These are phyloP conservation scores for Penicillium sp. DNA, from an alignment of 2,329 filamentous ascomycete species.

Conservation along the genomic window DNA sequence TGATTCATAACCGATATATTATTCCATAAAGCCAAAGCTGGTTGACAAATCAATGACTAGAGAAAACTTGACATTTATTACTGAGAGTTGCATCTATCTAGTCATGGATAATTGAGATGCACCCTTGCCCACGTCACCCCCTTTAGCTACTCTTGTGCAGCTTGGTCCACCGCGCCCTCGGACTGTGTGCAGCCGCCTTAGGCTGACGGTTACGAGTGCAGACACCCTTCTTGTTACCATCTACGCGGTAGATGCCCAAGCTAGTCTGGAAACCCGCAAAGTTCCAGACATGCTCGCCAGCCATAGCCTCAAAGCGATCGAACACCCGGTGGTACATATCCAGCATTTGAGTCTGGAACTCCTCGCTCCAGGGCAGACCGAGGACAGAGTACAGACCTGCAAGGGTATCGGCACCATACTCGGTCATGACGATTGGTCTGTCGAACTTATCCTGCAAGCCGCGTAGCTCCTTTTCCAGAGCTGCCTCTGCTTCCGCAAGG, in stretches of 20 bases:
- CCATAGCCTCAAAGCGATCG: constrained; percentile 34
- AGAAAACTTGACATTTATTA: neutral
- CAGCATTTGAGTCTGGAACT: constrained; percentile 35
- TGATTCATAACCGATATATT: no score
- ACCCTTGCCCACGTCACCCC: neutral
- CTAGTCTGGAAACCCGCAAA: constrained; percentile 20
- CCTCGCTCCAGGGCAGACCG: constrained; percentile 38
- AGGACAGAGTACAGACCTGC: constrained; percentile 36
- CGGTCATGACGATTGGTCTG: neutral
- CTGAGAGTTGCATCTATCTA: neutral
- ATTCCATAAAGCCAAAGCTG: no score
- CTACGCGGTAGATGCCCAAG: neutral
- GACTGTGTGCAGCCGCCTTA: neutral
- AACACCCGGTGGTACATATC: constrained; percentile 41
- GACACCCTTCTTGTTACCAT: neutral
- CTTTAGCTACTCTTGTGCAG: neutral
- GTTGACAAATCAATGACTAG: neutral
- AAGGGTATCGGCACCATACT: neutral
- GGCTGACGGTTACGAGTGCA: neutral
- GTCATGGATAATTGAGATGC: neutral
- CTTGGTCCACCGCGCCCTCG: neutral
- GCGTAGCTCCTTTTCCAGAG: neutral
- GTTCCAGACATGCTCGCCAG: constrained; percentile 34
- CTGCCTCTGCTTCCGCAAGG: neutral
- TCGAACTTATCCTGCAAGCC: neutral